Percentiles rank a stretch among this genome's conserved stretches.
These are phyloP conservation scores for Diddensiella caesifluorescens DNA, from an alignment of 805 yeast genomes.

Conservation along the genomic window DNA sequence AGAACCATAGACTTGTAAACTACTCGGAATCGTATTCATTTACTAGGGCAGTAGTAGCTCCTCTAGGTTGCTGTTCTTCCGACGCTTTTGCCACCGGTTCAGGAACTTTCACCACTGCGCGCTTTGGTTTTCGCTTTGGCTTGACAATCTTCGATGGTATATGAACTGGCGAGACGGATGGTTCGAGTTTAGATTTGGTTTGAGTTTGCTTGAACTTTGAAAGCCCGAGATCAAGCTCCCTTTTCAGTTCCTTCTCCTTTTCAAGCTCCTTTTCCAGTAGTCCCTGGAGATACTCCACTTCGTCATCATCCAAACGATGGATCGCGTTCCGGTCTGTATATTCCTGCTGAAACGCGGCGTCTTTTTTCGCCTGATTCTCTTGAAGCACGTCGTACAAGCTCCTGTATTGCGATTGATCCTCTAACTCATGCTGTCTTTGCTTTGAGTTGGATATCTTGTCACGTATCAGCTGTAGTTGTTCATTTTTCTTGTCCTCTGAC, in stretches of 20 bases:
- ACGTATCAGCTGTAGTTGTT: no score
- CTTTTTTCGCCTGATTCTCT: slow-evolving; percentile 13
- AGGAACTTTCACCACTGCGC: background rate
- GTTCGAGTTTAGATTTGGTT: background rate
- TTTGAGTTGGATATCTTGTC: no score
- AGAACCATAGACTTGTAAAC: no score
- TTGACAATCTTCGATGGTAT: slow-evolving; percentile 6
- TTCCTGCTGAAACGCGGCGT: slow-evolving; percentile 13
- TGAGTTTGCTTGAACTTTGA: background rate
- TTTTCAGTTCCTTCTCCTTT: slow-evolving; percentile 7
- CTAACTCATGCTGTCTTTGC: no score
- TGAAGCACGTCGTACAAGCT: slow-evolving; percentile 11
- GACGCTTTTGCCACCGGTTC: background rate
- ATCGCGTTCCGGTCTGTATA: slow-evolving; percentile 9
- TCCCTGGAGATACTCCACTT: slow-evolving; percentile 10
- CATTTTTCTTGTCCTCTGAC: no score
- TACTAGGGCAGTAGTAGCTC: no score
- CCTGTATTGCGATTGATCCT: background rate
- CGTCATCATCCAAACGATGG: slow-evolving; percentile 13
- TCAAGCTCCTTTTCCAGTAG: slow-evolving; percentile 5
- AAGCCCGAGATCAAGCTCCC: slow-evolving; percentile 6
- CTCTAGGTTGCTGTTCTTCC: no score
- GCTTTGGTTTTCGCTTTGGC: background rate
- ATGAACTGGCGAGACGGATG: background rate
- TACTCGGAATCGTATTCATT: no score